These are phyloP conservation scores for Stemphylium lycopersici DNA, from an alignment of 2,329 filamentous ascomycete species.

Conservation along the genomic window DNA sequence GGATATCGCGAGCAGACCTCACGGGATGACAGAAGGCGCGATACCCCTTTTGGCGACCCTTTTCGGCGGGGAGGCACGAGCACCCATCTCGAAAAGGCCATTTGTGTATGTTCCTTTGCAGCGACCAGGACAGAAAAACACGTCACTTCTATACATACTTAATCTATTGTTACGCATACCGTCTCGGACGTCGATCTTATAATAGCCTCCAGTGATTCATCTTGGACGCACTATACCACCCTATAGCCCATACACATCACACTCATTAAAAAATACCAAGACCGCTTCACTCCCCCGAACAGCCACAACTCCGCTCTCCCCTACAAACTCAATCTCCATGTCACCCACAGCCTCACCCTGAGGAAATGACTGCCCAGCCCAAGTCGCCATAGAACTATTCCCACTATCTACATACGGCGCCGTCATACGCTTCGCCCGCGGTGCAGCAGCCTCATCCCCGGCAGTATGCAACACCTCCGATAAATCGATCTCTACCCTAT, in stretches of 20 bases:
- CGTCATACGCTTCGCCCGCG: constrained; percentile 1
- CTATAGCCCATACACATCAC: constrained; percentile 9
- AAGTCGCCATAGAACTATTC: constrained; percentile 2
- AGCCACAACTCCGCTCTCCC: neutral
- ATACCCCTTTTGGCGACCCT: too few relatives aligned
- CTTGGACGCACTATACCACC: neutral
- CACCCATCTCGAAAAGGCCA: too few relatives aligned
- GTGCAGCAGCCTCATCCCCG: neutral
- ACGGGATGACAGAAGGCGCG: too few relatives aligned
- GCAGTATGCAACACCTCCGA: neutral
- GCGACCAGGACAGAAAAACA: too few relatives aligned
- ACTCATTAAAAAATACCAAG: constrained; percentile 10
- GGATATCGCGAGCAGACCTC: too few relatives aligned
- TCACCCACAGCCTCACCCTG: constrained; percentile 8
- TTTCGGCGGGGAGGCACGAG: too few relatives aligned
- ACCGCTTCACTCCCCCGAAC: constrained; percentile 14
- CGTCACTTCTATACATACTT: too few relatives aligned
- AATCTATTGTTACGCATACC: too few relatives aligned
- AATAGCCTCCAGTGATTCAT: too few relatives aligned
- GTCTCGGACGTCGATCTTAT: too few relatives aligned
- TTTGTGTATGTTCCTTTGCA: too few relatives aligned
- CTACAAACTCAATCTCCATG: constrained; percentile 7
- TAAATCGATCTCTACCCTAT: constrained; percentile 1
- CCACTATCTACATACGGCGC: constrained; percentile 9
- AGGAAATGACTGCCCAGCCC: constrained; percentile 15